Evolutionary conservation across 2,329 filamentous ascomycete genomes (phyloP), one percentile per base, ranked within the genome.

Genomic region (Fusarium euwallaceae): DNA sequence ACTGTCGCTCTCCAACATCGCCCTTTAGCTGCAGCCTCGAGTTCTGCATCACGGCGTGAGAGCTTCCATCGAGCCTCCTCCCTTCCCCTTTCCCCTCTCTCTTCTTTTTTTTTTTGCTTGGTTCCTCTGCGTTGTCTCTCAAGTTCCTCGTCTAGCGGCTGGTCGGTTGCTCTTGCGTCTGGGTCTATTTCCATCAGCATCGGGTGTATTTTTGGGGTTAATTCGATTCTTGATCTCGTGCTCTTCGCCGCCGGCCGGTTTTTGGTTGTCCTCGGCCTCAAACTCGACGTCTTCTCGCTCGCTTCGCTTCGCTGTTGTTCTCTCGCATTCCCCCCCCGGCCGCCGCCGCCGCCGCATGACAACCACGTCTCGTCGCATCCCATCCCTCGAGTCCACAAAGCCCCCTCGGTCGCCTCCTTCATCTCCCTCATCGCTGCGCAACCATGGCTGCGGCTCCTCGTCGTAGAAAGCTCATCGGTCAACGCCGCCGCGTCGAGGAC

Each of bases 401-500:
- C 77, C 75, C 75, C 76, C 73, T 80, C 78, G 73, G 77, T 78
- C 78, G 70, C 75, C 75, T 76, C 73, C 75, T 77, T 70, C 70
- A 72, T 78, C 77, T 73, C 77, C 76, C 76, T 74, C 62, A 73
- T 75, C 74, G 70, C 69, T 71, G 71, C 72, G 75, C 73, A 78
- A 78, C 56, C 75, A 83, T 83, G 82, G 80, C 82, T 80, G 82
- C 71, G 76, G 79, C 75, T 69, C 82, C 88, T 79, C 88, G 90
- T 80, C 89, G 91, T 82, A 92, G 89, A 84, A 92, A 91, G 83
- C 83, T 90, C 78, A 89, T 93, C 82, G 90, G 91, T 81, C 90
- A 90, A 77, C 90, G 92, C 79, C 91, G 92, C 81, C 90, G 92
- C 77, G 88, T 91, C 75, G 91, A 92, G 82, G 92, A 94, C 79